These are phyloP conservation scores for Herpetomonas tarakana DNA, from an alignment of 208 protist species.

Conservation along the genomic window DNA sequence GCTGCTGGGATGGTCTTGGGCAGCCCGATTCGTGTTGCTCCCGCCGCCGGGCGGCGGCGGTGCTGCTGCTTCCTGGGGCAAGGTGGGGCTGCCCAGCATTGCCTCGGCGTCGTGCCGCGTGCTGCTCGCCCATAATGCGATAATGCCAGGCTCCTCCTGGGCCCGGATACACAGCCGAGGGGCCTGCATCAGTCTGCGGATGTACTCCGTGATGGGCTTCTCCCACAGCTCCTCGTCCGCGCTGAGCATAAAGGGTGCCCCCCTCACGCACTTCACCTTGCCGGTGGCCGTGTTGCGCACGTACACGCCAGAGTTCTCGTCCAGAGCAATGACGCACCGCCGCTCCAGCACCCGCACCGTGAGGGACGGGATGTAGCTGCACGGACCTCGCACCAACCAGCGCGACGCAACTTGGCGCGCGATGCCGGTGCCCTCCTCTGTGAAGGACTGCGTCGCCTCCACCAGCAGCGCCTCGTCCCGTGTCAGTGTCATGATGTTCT, in stretches of 20 bases:
- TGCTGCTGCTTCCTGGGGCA: too few species aligned
- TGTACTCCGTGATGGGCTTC: slow-evolving; percentile 47
- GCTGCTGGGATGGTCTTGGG: slow-evolving; percentile 13
- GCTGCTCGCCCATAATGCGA: neutral
- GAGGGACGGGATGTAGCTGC: slow-evolving; percentile 89
- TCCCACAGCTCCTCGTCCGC: slow-evolving; percentile 81
- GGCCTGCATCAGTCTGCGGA: slow-evolving; percentile 47
- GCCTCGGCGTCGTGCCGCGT: slow-evolving; percentile 13
- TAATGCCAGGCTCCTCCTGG: slow-evolving; percentile 20
- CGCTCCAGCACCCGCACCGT: slow-evolving; percentile 90
- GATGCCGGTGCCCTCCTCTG: slow-evolving; percentile 11
- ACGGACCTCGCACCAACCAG: slow-evolving; percentile 94
- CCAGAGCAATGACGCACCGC: slow-evolving; percentile 84
- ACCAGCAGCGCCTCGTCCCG: slow-evolving; percentile 75
- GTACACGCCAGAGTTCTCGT: slow-evolving; percentile 95
- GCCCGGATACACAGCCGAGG: slow-evolving; percentile 40
- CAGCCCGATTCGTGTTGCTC: neutral
- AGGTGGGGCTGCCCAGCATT: neutral
- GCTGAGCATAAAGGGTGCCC: slow-evolving; percentile 53
- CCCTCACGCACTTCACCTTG: slow-evolving; percentile 44
- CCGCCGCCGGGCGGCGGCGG: too few species aligned
- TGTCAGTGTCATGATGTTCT: slow-evolving; percentile 22
- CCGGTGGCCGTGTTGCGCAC: slow-evolving; percentile 91
- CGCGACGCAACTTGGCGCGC: slow-evolving; percentile 42
- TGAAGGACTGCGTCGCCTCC: slow-evolving; percentile 29